Evolutionary conservation across 2,329 filamentous ascomycete genomes (phyloP), one percentile per base, ranked within the genome.

Genomic region (Xylariaceae sp.): DNA sequence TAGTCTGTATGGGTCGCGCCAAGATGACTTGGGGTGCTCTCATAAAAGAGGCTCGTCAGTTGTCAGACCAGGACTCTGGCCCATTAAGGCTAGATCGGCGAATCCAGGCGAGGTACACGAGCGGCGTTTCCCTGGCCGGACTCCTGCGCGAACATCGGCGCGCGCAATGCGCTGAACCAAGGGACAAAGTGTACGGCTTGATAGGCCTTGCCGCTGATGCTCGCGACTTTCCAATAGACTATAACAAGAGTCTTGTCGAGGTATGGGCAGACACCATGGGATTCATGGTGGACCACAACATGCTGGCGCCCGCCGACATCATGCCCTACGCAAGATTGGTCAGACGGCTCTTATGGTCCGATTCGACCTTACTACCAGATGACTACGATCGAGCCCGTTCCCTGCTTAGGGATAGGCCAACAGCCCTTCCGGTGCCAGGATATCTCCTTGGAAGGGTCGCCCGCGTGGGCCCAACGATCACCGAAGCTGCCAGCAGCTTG

Each of bases 111-210:
- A 38, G 38, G 31, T 39, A 46, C 12, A 21, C 28, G 3, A 32
- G 30, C 9, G 33, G 25, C 1, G 36, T 46, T 25, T 46, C 40
- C 9, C 33, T 51, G 3, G 39, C 27, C 11, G 35, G 36, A 5
- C 43, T 56, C 1, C 41, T 57, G 6, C 29, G 44, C 15, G 43
- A 42, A 11, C 46, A 56, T 27, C 31, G 32, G 17, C 29, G 39
- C 3, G 45, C 51, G 6, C 29, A 42, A 2, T 57, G 52, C 33
- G 40, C 42, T 29, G 55, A 57, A 10, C 45, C 32, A 12, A 47
- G 42, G 17, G 54, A 57, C 33, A 55, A 56, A 23, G 36, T 57
- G 5, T 57, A 54, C 36, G 53, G 49, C 1, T 41, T 57, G 1
- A 33, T 55, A 16, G 49, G 53, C 1, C 33, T 58, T 3, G 48